phyloP scores from a whole-genome alignment of 306 rosid genomes.

The Styphnolobium japonicum region DNA sequence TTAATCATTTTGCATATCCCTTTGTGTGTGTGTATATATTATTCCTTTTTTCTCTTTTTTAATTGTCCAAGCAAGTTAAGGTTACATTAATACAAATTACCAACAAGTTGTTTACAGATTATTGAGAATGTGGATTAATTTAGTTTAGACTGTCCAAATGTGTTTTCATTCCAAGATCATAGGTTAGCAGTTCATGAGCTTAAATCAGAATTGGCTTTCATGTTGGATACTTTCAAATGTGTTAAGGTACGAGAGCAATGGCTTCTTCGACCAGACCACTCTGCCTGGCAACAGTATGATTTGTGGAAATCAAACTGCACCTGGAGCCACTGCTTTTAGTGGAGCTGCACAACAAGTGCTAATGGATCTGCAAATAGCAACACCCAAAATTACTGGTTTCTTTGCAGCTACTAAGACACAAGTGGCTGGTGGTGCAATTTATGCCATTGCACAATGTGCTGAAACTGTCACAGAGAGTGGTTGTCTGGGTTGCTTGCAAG shows the following conservation, averaged over 20 bases:
- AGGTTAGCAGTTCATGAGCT: not conserved
- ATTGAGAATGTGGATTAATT: not conserved
- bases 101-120: not conserved
- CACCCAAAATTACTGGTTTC: constrained; percentile 37
- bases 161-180: not conserved
- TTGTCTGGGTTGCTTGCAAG: constrained; percentile 34
- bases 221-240: not conserved
- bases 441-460: constrained; percentile 65
- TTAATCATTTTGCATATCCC: not conserved
- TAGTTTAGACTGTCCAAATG: not conserved
- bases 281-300: constrained; percentile 25
- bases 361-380: constrained; percentile 26
- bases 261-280: constrained; percentile 37
- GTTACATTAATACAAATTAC: not conserved
- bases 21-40: not conserved
- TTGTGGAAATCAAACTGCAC: constrained; percentile 30
- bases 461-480: constrained; percentile 33
- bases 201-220: not conserved
- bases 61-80: not conserved
- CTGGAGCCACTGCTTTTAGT: constrained; percentile 7
- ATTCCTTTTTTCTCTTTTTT: not conserved
- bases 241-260: constrained; percentile 35
- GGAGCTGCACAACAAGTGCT: constrained; percentile 19
- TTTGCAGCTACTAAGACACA: constrained; percentile 44
- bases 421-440: constrained; percentile 35